A percentile compares a stretch with the other conserved stretches of the same genome.
phyloP scores from a whole-genome alignment of 2,329 filamentous ascomycete species.

The Botryosphaeria agaves region DNA sequence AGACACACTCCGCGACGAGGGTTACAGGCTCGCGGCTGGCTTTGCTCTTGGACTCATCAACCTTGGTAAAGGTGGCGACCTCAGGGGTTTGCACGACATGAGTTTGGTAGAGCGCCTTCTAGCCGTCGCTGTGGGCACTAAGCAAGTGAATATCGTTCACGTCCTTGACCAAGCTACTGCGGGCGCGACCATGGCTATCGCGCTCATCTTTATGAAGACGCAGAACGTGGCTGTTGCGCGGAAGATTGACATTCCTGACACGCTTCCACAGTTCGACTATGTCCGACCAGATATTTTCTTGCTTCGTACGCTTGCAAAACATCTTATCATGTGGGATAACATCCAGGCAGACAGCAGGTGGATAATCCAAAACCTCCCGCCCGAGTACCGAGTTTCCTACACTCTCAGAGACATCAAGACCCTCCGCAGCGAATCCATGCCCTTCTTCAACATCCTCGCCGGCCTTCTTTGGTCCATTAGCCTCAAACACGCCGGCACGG shows the following conservation, averaged over 20 bases:
- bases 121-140: slow-evolving; percentile 68
- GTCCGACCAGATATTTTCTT: slow-evolving; percentile 86
- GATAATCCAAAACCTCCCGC: slow-evolving; percentile 58
- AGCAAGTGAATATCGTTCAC: slow-evolving; percentile 83
- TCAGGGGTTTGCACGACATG: slow-evolving; percentile 88
- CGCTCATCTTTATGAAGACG: slow-evolving; percentile 94
- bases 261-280: slow-evolving; percentile 83
- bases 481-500: slow-evolving; percentile 28
- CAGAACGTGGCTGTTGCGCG: slow-evolving; percentile 72
- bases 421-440: slow-evolving; percentile 67
- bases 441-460: slow-evolving; percentile 82
- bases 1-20: slow-evolving; percentile 75
- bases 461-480: slow-evolving; percentile 60
- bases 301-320: slow-evolving; percentile 71
- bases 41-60: slow-evolving; percentile 93
- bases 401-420: slow-evolving; percentile 40
- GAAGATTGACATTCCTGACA: slow-evolving; percentile 87
- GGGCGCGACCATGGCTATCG: slow-evolving; percentile 78
- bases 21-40: slow-evolving; percentile 87
- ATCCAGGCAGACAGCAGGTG: slow-evolving; percentile 60
- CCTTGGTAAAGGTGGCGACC: slow-evolving; percentile 71
- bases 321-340: slow-evolving; percentile 82
- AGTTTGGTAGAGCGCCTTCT: slow-evolving; percentile 76
- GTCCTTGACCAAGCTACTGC: slow-evolving; percentile 84
- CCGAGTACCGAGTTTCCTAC: slow-evolving; percentile 45